Evolutionary conservation across 2,329 filamentous ascomycete genomes (phyloP), one percentile per base, ranked within the genome.

Genomic region (Aspergillus alliaceus): DNA sequence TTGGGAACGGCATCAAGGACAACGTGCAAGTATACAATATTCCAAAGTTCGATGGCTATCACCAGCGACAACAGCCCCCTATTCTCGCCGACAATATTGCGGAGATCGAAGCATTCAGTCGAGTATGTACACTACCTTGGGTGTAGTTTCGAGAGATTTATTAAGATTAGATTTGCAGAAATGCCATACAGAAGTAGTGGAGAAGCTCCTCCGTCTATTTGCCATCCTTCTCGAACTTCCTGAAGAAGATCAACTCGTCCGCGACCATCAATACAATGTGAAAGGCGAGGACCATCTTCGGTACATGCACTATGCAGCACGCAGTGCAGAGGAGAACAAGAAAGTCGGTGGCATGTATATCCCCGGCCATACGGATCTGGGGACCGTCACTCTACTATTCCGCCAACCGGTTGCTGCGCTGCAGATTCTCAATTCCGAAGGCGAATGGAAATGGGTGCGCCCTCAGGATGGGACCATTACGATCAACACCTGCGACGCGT

Each of bases 1-100:
- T 72, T 3, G 69, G 71, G n/a, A 69, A 75, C 2, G 77, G 79
- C 0, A 72, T 80, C 51, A 75, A 67, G 18, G 84, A 86, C 63
- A 86, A 85, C 58, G 75, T 84, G 29, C 80, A 86, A 63, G 80
- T 86, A 1, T 86, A 82, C 74, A 86, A 86, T 64, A 80, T 86
- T 7, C 81, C 82, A 52, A 86, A 86, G 60, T 86, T 84, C 60
- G 78, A 77, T n/a, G 70, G 73, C 3, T 68, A 76, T 56, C 78
- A 80, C 63, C 65, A 74, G n/a, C 75, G 79, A 8, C 59, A 68
- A 14, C 80, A 83, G 1, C 81, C 82, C 0, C 64, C 76, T 0
- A 64, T 84, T 0, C 67, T 87, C 0, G 66, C 79, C 20, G 76
- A 80, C 0, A 73, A 84, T 55, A 76, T 82, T 8, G 65, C 77